Evolutionary conservation across 805 yeast genomes (phyloP).

Genomic region (Yamadazyma philogaea): DNA sequence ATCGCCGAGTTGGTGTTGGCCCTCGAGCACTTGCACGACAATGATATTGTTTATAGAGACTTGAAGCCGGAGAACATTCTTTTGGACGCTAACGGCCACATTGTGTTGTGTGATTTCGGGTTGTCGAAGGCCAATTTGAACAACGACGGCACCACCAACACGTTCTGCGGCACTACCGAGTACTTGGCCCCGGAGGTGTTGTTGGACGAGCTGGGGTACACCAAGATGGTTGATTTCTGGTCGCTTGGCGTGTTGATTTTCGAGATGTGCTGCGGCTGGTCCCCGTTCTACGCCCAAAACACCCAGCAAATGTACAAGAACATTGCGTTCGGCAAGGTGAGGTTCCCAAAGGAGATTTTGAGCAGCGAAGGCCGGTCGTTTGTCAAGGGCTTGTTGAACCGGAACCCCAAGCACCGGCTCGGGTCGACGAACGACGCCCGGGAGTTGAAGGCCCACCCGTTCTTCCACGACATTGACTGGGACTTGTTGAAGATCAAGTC

Average conservation of each 20-base stretch:
- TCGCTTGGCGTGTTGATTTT: slow-evolving; percentile 93
- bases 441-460: slow-evolving; percentile 88
- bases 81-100: slow-evolving; percentile 94
- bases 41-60: slow-evolving; percentile 94
- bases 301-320: slow-evolving; percentile 99
- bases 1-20: slow-evolving; percentile 95
- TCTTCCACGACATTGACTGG: slow-evolving; percentile 93
- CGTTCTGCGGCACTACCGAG: slow-evolving; percentile 98
- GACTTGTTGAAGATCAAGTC: slow-evolving; percentile 68
- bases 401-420: slow-evolving; percentile 92
- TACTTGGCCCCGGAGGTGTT: slow-evolving; percentile 96
- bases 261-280: slow-evolving; percentile 99
- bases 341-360: slow-evolving; percentile 94
- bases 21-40: slow-evolving; percentile 89
- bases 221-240: slow-evolving; percentile 99
- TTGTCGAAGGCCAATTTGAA: slow-evolving; percentile 88
- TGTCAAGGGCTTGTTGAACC: slow-evolving; percentile 89
- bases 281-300: slow-evolving; percentile 96
- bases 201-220: slow-evolving; percentile 93
- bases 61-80: slow-evolving; percentile 95
- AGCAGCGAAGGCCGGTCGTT: slow-evolving; percentile 92
- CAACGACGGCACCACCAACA: slow-evolving; percentile 86
- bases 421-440: slow-evolving; percentile 92
- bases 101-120: slow-evolving; percentile 96
- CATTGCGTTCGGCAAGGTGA: slow-evolving; percentile 96